Evolutionary conservation across 2,329 filamentous ascomycete genomes (phyloP).

Genomic region (Ceratocystis papillata): DNA sequence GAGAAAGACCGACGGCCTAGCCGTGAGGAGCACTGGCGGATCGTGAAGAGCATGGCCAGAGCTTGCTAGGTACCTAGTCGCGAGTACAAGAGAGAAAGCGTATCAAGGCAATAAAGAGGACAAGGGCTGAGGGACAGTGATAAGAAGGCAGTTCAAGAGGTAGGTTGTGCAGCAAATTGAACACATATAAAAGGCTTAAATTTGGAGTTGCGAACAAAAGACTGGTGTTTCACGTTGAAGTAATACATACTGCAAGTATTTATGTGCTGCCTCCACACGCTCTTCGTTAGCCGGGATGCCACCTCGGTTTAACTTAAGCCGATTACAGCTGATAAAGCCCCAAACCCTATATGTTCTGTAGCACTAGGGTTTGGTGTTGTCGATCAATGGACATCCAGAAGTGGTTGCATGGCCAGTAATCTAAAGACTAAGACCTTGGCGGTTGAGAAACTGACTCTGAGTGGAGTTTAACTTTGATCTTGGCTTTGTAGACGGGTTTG

Average conservation of each 20-base stretch:
- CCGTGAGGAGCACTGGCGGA: neutral
- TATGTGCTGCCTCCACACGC: neutral
- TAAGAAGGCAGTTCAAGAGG: too few species aligned
- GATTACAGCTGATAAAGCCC: neutral
- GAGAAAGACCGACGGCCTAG: slow-evolving; percentile 34
- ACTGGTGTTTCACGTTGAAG: slow-evolving; percentile 7
- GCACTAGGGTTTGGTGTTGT: neutral
- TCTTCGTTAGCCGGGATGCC: slow-evolving; percentile 3
- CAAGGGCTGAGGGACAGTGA: neutral
- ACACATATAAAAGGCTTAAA: neutral
- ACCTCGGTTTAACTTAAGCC: slow-evolving; percentile 14
- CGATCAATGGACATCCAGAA: neutral
- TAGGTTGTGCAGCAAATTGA: neutral
- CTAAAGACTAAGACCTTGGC: neutral
- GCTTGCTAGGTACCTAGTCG: neutral
- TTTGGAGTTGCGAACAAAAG: neutral
- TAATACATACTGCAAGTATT: neutral
- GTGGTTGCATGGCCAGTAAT: neutral
- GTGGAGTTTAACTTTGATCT: neutral
- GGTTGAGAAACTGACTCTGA: neutral
- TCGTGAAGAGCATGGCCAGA: neutral
- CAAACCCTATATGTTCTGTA: neutral
- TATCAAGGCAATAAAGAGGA: neutral
- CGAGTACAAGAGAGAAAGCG: neutral
- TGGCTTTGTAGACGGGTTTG: neutral